phyloP scores from a whole-genome alignment of 2,329 filamentous ascomycete genomes.

The Simplicillium sp. region DNA sequence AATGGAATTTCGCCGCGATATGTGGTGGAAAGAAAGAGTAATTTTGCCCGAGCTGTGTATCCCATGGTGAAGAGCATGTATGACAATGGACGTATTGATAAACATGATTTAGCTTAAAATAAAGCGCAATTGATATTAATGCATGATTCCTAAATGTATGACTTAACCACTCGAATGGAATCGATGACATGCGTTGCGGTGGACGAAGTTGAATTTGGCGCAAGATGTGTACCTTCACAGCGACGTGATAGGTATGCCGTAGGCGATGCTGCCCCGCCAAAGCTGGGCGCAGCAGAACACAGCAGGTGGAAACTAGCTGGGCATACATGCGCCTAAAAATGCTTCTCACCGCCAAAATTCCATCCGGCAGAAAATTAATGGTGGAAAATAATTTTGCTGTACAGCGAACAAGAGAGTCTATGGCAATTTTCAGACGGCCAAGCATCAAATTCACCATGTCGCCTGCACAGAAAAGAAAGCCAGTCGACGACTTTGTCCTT shows the following conservation, averaged over 20 bases:
- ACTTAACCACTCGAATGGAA: too few species aligned
- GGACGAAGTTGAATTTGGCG: too few species aligned
- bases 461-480: constrained; percentile 38
- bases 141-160: too few species aligned
- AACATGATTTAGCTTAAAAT: constrained; percentile 5
- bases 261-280: neutral
- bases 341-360: constrained; percentile 24
- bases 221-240: too few species aligned
- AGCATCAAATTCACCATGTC: constrained; percentile 26
- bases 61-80: constrained; percentile 9
- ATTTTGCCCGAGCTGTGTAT: constrained; percentile 11
- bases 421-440: constrained; percentile 8
- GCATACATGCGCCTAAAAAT: too few species aligned
- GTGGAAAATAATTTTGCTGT: neutral
- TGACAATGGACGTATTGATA: constrained; percentile 5
- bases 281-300: too few species aligned
- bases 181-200: too few species aligned
- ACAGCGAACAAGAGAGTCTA: constrained; percentile 8
- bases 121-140: too few species aligned
- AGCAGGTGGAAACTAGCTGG: too few species aligned
- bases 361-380: constrained; percentile 19
- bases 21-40: constrained; percentile 10
- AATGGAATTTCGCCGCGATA: constrained; percentile 9
- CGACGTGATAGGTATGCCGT: too few species aligned
- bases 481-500: constrained; percentile 44